Conservation (phyloP, 2,329 filamentous ascomycete genomes). For the Fusarium virguliforme region DNA sequence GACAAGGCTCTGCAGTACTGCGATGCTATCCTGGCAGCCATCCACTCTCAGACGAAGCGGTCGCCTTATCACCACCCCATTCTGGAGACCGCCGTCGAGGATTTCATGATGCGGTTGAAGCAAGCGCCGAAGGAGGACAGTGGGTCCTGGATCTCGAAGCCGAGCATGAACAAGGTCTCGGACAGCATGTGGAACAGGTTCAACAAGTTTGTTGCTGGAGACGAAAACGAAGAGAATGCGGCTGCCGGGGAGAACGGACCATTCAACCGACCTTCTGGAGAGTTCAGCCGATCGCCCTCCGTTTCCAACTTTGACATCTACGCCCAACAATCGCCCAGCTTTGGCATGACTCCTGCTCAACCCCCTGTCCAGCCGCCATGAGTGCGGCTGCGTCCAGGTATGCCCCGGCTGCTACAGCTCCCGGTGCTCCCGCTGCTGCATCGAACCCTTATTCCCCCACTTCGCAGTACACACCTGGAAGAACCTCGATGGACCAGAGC, state of each 20-base stretch:
- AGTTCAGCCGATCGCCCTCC: constrained; percentile 82
- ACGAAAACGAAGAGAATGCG: constrained; percentile 86
- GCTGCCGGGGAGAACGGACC: constrained; percentile 79
- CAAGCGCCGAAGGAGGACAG: constrained; percentile 87
- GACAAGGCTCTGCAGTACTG: constrained; percentile 93
- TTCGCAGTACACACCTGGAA: constrained; percentile 67
- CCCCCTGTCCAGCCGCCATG: constrained; percentile 57
- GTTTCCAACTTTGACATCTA: constrained; percentile 82
- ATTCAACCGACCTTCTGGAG: constrained; percentile 85
- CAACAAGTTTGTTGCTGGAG: constrained; percentile 95
- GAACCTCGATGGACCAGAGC: constrained; percentile 49
- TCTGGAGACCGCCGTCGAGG: constrained; percentile 84
- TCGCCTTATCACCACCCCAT: constrained; percentile 89
- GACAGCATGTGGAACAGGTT: constrained; percentile 93
- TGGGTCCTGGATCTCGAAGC: constrained; percentile 93
- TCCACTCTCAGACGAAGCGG: constrained; percentile 84
- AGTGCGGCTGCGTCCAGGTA: constrained; percentile 60
- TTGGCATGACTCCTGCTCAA: constrained; percentile 52
- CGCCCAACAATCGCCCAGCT: constrained; percentile 65
- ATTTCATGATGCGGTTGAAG: constrained; percentile 85
- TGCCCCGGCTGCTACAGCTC: constrained; percentile 48
- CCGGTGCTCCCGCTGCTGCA: constrained; percentile 34
- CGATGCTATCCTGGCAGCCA: constrained; percentile 82
- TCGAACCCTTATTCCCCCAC: constrained; percentile 56
- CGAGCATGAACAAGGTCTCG: constrained; percentile 95